Evolutionary conservation across 176 grass and related monocot species (phyloP).

Genomic region (Eragrostis curvula): DNA sequence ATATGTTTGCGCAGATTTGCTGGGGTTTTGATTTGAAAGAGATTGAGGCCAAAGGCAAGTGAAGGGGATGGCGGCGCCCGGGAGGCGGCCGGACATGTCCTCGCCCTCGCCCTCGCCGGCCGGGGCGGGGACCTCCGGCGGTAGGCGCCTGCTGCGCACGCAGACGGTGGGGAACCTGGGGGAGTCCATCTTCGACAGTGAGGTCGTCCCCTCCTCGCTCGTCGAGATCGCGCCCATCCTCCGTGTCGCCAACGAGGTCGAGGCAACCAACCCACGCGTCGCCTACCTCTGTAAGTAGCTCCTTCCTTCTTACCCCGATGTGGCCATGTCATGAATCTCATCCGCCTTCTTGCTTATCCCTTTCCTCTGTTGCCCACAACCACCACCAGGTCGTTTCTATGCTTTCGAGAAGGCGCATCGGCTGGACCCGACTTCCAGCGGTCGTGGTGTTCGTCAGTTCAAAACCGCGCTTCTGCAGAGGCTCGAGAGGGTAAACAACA

Average conservation of each 20-base stretch:
- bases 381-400: conserved; percentile 69
- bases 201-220: conserved; percentile 76
- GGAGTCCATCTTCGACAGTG: conserved; percentile 72
- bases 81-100: conserved; percentile 10
- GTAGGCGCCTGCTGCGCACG: conserved; percentile 56
- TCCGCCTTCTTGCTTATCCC: no score
- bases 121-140: conserved; percentile 18
- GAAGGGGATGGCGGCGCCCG: conserved; percentile 34
- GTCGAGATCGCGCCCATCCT: conserved; percentile 78
- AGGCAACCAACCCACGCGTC: conserved; percentile 63
- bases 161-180: conserved; percentile 61
- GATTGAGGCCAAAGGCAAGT: no score
- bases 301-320: background rate
- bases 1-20: no score
- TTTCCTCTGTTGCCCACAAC: background rate
- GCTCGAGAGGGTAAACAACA: conserved; percentile 63
- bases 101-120: conserved; percentile 42
- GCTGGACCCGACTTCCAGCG: conserved; percentile 78
- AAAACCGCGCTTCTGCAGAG: conserved; percentile 86
- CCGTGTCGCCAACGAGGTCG: conserved; percentile 81
- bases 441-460: conserved; percentile 88
- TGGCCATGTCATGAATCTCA: no score
- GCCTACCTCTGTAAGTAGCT: conserved; percentile 76
- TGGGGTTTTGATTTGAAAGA: no score
- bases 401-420: conserved; percentile 92